phyloP scores from a whole-genome alignment of 345 rosid genomes.

The Eucalyptus polyanthemos region DNA sequence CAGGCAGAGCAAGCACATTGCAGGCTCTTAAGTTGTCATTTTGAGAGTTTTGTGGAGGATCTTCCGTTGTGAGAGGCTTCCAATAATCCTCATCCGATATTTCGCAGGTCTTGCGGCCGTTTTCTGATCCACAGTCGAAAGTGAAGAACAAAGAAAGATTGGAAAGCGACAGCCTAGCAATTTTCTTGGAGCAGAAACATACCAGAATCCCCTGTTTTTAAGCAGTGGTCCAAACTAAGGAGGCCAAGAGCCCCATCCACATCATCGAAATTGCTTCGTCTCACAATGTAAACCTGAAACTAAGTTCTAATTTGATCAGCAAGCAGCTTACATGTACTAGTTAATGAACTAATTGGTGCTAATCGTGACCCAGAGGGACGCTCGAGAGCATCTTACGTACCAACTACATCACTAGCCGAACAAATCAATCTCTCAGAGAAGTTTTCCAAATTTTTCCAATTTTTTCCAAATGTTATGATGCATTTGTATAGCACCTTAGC shows the following conservation, averaged over 20 bases:
- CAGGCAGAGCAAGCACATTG: neutral
- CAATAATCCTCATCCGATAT: neutral
- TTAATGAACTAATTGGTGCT: neutral
- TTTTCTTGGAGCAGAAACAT: neutral
- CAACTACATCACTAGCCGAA: neutral
- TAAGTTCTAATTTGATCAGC: neutral
- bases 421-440: neutral
- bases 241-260: constrained; percentile 4
- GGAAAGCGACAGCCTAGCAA: neutral
- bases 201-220: neutral
- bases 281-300: neutral
- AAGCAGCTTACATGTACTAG: neutral
- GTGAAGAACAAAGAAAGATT: neutral
- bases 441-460: too few relatives aligned
- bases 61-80: neutral
- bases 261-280: neutral
- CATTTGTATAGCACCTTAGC: neutral
- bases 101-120: neutral
- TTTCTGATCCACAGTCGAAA: neutral
- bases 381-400: neutral
- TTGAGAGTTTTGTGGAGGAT: constrained; percentile 6
- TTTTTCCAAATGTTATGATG: neutral
- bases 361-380: neutral
- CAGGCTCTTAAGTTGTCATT: neutral
- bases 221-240: neutral